Conservation (phyloP, 768 basidiomycete genomes). For the Coprinopsis sp. region DNA sequence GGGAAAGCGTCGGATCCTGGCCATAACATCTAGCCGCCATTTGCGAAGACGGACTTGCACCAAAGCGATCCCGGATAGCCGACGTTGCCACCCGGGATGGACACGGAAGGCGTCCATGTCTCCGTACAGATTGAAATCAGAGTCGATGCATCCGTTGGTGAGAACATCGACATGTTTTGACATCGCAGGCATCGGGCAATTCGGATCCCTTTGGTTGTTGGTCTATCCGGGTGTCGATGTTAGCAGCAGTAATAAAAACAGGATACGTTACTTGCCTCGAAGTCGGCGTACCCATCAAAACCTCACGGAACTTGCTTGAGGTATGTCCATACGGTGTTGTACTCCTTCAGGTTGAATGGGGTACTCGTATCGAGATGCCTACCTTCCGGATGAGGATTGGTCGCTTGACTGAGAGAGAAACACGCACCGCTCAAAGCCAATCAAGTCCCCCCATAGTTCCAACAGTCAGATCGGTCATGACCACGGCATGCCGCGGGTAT, state of each 20-base stretch:
- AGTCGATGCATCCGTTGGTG: conserved; percentile 65
- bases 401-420: background rate
- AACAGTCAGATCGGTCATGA: conserved; percentile 92
- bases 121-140: conserved; percentile 93
- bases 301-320: conserved; percentile 82
- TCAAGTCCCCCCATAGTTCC: conserved; percentile 86
- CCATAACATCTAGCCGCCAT: conserved; percentile 79
- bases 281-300: conserved; percentile 81
- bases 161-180: conserved; percentile 62
- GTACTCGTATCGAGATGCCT: conserved; percentile 78
- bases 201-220: conserved; percentile 63
- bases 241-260: conserved; percentile 3
- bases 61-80: conserved; percentile 90
- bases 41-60: conserved; percentile 95
- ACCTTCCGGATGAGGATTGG: conserved; percentile 5
- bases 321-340: conserved; percentile 67
- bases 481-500: conserved; percentile 81
- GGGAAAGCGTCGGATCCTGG: conserved; percentile 70
- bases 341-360: conserved; percentile 74
- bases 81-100: conserved; percentile 90
- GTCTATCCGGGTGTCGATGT: conserved; percentile 36
- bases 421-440: conserved; percentile 75
- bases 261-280: conserved; percentile 42
- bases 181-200: conserved; percentile 73
- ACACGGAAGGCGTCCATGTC: conserved; percentile 99